Conservation (phyloP, 148 eudicot genomes). For the Fagopyrum homotropicum region DNA sequence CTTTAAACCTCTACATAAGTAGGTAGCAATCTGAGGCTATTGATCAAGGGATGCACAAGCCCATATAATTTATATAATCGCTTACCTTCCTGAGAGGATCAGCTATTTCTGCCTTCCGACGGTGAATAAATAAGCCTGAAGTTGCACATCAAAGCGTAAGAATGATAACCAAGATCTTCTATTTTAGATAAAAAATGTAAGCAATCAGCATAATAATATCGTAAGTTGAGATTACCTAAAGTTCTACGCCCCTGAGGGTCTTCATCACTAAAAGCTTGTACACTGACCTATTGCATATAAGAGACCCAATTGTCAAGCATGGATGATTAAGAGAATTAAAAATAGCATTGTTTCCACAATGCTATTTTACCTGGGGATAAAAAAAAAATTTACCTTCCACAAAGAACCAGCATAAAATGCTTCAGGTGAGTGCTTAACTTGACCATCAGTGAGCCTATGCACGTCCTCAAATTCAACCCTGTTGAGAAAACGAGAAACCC, state of each 20-base stretch:
- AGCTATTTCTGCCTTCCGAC: conserved; percentile 84
- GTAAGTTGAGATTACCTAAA: conserved; percentile 49
- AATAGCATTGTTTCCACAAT: background rate
- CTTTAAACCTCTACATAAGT: background rate
- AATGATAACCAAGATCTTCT: background rate
- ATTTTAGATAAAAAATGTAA: background rate
- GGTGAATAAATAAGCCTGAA: conserved; percentile 93
- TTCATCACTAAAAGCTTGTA: conserved; percentile 97
- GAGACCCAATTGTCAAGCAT: conserved; percentile 17
- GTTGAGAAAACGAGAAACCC: conserved; percentile 14
- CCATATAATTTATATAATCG: background rate
- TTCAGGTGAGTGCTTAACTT: conserved; percentile 95
- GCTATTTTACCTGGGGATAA: background rate
- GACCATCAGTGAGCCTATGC: conserved; percentile 88
- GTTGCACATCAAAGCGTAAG: background rate
- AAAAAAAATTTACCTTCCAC: conserved; percentile 66
- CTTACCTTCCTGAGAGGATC: conserved; percentile 82
- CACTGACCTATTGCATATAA: conserved; percentile 61
- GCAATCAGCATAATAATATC: background rate
- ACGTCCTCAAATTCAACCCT: conserved; percentile 95
- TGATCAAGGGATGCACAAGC: background rate
- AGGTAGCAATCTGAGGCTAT: background rate
- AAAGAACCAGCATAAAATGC: conserved; percentile 97
- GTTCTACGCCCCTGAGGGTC: conserved; percentile 99
- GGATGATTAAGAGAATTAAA: background rate